Conservation (phyloP, 2,329 filamentous ascomycete species). For the Fusarium longipes region DNA sequence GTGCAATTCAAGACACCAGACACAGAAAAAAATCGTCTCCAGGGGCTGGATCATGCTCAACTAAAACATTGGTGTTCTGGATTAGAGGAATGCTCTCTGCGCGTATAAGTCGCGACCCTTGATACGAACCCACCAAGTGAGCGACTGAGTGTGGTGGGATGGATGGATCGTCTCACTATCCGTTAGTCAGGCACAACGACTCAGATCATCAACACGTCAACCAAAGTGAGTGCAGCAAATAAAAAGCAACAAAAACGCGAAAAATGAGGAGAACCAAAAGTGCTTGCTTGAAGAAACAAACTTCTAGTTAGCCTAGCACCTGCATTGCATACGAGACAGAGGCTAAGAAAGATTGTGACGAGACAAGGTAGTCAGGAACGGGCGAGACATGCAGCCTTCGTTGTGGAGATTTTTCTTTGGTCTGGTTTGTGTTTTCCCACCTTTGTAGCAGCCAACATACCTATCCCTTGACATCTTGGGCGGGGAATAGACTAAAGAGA, state of each 20-base stretch:
- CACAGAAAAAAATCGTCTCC: conserved; percentile 12
- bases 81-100: conserved; percentile 35
- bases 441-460: neutral
- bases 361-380: conserved; percentile 27
- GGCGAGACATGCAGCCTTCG: conserved; percentile 30
- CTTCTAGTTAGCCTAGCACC: neutral
- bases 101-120: conserved; percentile 41
- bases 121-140: conserved; percentile 2
- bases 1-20: conserved; percentile 21
- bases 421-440: neutral
- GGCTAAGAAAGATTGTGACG: conserved; percentile 27
- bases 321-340: conserved; percentile 2
- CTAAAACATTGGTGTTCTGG: conserved; percentile 38
- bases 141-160: neutral
- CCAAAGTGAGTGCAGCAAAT: conserved; percentile 12
- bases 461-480: conserved; percentile 33
- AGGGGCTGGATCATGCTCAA: conserved; percentile 32
- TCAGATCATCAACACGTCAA: conserved; percentile 28
- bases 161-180: neutral
- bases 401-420: neutral
- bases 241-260: conserved; percentile 22
- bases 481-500: conserved; percentile 6
- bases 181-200: conserved; percentile 36
- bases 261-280: conserved; percentile 8
- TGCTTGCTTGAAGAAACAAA: conserved; percentile 25